Conservation (phyloP, 2,329 filamentous ascomycete genomes). For the Exophiala oligosperma region DNA sequence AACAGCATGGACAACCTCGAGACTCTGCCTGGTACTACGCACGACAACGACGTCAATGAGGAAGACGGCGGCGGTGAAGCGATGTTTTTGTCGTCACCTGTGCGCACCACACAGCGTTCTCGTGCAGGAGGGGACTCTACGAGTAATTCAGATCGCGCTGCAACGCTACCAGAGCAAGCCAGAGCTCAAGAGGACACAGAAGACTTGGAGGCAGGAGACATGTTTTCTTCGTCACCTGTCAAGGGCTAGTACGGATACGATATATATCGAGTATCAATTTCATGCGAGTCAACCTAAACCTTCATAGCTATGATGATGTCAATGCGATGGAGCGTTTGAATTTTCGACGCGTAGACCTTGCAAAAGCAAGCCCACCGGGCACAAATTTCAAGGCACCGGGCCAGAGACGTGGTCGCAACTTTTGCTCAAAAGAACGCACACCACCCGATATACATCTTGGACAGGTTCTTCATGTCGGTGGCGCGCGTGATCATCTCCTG, state of each 20-base stretch:
- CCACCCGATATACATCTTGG: slow-evolving; percentile 98
- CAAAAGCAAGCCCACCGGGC: too few species aligned
- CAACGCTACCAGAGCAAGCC: slow-evolving; percentile 2
- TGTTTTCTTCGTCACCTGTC: slow-evolving; percentile 25
- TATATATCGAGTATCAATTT: too few species aligned
- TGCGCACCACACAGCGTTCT: slow-evolving; percentile 5
- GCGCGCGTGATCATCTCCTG: slow-evolving; percentile 90
- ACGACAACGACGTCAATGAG: not conserved
- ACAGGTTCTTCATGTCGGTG: slow-evolving; percentile 74
- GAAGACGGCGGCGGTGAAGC: slow-evolving; percentile 10
- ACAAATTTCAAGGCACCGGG: too few species aligned
- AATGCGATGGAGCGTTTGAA: not conserved
- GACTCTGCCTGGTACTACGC: not conserved
- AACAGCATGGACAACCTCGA: not conserved
- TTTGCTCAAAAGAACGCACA: slow-evolving; percentile 62
- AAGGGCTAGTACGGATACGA: slow-evolving; percentile 3
- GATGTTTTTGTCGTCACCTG: slow-evolving; percentile 24
- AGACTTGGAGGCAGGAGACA: slow-evolving; percentile 18
- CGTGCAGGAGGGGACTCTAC: not conserved
- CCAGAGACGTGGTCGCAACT: not conserved
- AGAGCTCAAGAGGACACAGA: not conserved
- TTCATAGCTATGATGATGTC: not conserved
- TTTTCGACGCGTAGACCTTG: not conserved
- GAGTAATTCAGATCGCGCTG: not conserved
- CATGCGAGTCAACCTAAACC: not conserved